Percentiles rank a stretch among this genome's conserved stretches.
Evolutionary conservation across 768 basidiomycete species (phyloP).

Genomic region (Austroboletus festivus): DNA sequence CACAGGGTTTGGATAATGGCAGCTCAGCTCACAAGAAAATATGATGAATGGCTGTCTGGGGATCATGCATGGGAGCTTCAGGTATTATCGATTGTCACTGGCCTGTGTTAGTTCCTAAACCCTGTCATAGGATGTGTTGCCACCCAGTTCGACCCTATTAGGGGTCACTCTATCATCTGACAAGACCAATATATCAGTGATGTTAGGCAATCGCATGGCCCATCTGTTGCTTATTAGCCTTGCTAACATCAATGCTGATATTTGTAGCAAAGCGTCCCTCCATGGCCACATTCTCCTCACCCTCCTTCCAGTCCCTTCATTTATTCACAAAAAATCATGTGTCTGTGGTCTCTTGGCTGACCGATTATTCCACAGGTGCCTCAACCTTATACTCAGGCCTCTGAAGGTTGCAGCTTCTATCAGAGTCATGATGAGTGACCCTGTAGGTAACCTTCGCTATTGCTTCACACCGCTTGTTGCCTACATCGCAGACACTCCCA

Average conservation of each 20-base stretch:
- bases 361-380: conserved; percentile 19
- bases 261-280: neutral
- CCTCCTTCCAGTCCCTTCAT: conserved; percentile 18
- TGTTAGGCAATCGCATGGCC: neutral
- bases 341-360: conserved; percentile 16
- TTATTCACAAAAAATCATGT: conserved; percentile 1
- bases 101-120: neutral
- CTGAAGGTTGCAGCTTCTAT: conserved; percentile 30
- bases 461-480: conserved; percentile 29
- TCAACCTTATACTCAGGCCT: conserved; percentile 27
- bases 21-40: conserved; percentile 10
- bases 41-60: conserved; percentile 3
- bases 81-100: neutral
- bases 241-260: neutral
- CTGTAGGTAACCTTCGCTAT: conserved; percentile 9
- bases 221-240: neutral
- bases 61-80: conserved; percentile 28
- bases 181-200: conserved; percentile 6
- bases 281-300: conserved; percentile 13
- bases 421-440: conserved; percentile 30
- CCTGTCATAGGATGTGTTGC: conserved; percentile 3
- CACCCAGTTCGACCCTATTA: too few species aligned
- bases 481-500: conserved; percentile 34
- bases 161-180: conserved; percentile 7
- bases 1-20: conserved; percentile 11